Conservation (phyloP, 2,329 filamentous ascomycete species). For the Westerdykella ornata region DNA sequence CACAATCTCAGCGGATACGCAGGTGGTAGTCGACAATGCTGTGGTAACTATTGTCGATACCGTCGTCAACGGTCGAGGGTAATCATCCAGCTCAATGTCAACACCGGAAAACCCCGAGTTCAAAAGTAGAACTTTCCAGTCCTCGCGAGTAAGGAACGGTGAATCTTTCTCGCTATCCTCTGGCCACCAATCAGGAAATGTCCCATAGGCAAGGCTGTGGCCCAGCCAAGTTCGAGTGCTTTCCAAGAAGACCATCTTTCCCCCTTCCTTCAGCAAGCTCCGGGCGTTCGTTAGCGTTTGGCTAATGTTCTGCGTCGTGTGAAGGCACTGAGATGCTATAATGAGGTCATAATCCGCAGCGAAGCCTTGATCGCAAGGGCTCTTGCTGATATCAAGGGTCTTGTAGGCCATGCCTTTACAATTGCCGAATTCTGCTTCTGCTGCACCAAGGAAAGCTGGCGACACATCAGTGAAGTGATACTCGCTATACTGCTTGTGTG, state of each 20-base stretch:
- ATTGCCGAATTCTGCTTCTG: constrained; percentile 3
- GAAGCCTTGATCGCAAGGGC: constrained; percentile 9
- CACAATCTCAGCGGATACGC: background rate
- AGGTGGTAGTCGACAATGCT: background rate
- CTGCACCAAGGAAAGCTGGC: constrained; percentile 4
- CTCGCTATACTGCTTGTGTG: constrained; percentile 6
- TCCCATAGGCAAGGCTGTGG: background rate
- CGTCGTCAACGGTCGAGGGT: background rate
- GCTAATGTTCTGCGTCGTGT: constrained; percentile 8
- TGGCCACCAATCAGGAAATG: constrained; percentile 7
- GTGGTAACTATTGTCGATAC: constrained; percentile 1
- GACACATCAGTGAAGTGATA: constrained; percentile 18
- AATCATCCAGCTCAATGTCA: constrained; percentile 19
- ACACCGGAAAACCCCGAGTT: constrained; percentile 14
- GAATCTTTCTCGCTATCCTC: background rate
- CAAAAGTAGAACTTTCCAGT: constrained; percentile 29
- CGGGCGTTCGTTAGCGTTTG: constrained; percentile 17
- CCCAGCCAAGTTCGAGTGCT: constrained; percentile 11
- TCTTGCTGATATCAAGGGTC: constrained; percentile 12
- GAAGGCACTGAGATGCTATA: constrained; percentile 11
- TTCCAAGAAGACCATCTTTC: constrained; percentile 21
- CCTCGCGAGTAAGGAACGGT: constrained; percentile 11
- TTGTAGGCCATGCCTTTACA: constrained; percentile 3
- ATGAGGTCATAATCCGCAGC: constrained; percentile 14
- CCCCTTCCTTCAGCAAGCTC: constrained; percentile 36